These are phyloP conservation scores for Kalanchoe fedtschenkoi DNA, from an alignment of 164 flowering plant species.

Conservation along the genomic window DNA sequence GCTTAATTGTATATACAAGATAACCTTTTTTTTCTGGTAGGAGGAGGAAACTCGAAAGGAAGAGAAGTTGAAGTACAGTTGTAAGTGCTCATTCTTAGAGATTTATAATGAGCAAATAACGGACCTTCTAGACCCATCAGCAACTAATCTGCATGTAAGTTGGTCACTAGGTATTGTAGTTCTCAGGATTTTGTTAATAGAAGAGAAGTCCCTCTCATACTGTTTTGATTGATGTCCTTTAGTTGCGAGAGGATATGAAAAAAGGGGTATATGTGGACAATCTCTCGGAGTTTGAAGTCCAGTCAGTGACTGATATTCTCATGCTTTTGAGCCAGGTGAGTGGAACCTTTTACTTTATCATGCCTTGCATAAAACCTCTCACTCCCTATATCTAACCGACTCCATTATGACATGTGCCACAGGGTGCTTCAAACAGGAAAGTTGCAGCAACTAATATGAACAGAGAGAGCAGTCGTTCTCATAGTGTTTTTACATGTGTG, in stretches of 20 bases:
- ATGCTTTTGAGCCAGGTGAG: slow-evolving; percentile 69
- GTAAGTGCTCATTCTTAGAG: slow-evolving; percentile 97
- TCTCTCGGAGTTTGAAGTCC: slow-evolving; percentile 85
- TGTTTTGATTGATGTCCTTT: not conserved
- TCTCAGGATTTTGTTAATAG: slow-evolving; percentile 1
- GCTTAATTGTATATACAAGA: not conserved
- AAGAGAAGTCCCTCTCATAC: not conserved
- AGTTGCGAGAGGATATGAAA: slow-evolving; percentile 86
- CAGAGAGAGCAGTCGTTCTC: slow-evolving; percentile 98
- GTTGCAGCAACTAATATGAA: slow-evolving; percentile 99
- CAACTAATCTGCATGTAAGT: slow-evolving; percentile 80
- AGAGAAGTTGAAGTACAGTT: slow-evolving; percentile 64
- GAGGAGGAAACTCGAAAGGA: slow-evolving; percentile 89
- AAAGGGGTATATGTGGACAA: slow-evolving; percentile 96
- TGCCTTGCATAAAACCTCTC: not conserved
- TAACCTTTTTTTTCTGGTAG: slow-evolving; percentile 20
- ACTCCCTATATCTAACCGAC: not conserved
- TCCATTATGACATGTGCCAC: slow-evolving; percentile 7
- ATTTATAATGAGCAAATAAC: slow-evolving; percentile 97
- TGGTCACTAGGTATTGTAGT: not conserved
- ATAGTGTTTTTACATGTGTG: slow-evolving; percentile 93
- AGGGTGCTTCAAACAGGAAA: slow-evolving; percentile 96
- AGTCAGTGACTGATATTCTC: slow-evolving; percentile 68
- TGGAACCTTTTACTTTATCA: not conserved
- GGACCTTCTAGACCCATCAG: slow-evolving; percentile 92